Base-by-base conservation (phyloP, 2,329 filamentous ascomycete species). In the Didymellaceae sp. region DNA sequence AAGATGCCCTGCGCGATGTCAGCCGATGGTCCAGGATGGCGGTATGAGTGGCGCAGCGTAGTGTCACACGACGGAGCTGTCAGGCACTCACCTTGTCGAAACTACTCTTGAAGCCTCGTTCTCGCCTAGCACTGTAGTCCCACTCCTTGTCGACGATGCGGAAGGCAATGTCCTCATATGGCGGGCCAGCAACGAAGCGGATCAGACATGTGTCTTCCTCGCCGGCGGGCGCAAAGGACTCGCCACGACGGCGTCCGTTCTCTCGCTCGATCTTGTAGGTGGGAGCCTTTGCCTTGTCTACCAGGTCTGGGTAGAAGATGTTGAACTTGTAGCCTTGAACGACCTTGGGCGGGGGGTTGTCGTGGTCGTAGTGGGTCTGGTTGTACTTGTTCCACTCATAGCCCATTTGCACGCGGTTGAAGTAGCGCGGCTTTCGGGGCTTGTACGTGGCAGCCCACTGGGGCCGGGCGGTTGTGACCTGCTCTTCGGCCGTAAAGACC, bases 331-430 rank as follows among this genome's bases (percentile, higher is more conserved):
- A 99, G 48, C 94, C 94, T 73, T 99, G 94, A 9, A 99, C 94
- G 6, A 99, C 93, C 76, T 96, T 97, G 20, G 94, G 94, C 1
- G 94, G 94, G 2, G 94, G 94, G 67, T 97, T 97, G 70, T 97
- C 93, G 73, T 97, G 91, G 73, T 97, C 94, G 77, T 99, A 99
- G 75, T 99, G 94, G 10, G 94, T 99, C 76, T 99, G 94, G 69
- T 99, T 99, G 82, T 99, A 99, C 75, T 99, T 99, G 80, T 99
- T 99, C 94, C 94, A 99, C 74, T 99, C 94, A 74, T 97, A 99
- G 44, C 94, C 94, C 90, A 97, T 97, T 74, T 96, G 92, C 37
- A 97, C 92, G 31, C 94, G 88, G 71, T 97, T 97, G 82, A 99
- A 99, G 76, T 97, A 97, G 53, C 89, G 86, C 10, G 94, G 94